Evolutionary conservation across 768 basidiomycete species (phyloP).

Genomic region (Symmetrospora coprosmae): DNA sequence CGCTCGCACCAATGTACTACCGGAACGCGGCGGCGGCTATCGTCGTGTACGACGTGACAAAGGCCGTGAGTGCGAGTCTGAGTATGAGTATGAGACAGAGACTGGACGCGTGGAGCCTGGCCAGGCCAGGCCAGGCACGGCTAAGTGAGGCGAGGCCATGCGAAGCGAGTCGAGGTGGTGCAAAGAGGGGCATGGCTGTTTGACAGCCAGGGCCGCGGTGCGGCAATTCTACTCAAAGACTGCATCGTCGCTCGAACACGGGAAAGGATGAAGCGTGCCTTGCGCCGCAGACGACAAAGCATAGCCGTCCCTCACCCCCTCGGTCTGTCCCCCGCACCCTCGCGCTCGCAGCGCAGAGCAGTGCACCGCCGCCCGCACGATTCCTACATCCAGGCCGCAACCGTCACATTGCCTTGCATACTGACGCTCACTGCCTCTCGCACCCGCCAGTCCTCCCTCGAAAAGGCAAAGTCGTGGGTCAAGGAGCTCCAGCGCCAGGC

Average conservation of each 20-base stretch:
- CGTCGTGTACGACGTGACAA: slow-evolving; percentile 84
- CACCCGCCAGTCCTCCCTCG: slow-evolving; percentile 54
- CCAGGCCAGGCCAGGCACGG: not conserved
- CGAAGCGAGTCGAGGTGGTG: not conserved
- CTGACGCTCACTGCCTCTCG: not conserved
- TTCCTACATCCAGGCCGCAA: not conserved
- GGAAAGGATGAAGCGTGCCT: too few species aligned
- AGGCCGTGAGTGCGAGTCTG: too few species aligned
- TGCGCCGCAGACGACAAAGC: too few species aligned
- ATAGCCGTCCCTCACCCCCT: too few species aligned
- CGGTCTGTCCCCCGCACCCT: too few species aligned
- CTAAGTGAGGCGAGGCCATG: not conserved
- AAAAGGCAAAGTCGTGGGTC: slow-evolving; percentile 99
- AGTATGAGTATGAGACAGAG: too few species aligned
- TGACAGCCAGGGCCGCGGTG: too few species aligned
- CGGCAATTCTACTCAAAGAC: too few species aligned
- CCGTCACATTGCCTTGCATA: not conserved
- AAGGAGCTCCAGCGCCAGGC: slow-evolving; percentile 98
- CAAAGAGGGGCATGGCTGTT: not conserved
- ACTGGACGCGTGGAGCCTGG: not conserved
- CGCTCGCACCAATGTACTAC: slow-evolving; percentile 82
- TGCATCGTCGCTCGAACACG: too few species aligned
- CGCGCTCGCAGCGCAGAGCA: too few species aligned
- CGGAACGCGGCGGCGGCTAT: slow-evolving; percentile 57
- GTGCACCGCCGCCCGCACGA: too few species aligned